phyloP scores from a whole-genome alignment of 306 rosid species.

The Hylodesmum podocarpum region DNA sequence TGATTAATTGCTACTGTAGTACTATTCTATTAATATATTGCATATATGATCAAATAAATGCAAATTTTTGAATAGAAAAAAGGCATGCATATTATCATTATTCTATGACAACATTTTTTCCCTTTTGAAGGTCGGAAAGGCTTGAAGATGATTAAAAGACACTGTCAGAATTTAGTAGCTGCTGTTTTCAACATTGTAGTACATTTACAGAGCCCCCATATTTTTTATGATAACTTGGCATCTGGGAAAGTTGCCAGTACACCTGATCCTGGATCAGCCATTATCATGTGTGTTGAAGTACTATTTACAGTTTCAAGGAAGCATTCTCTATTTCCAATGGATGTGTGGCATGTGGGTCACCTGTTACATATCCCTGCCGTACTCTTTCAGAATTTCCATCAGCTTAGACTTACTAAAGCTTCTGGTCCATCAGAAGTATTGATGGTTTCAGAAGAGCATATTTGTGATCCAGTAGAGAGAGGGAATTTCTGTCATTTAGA shows the following conservation, averaged over 20 bases:
- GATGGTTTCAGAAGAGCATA: slow-evolving; percentile 34
- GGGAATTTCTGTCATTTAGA: slow-evolving; percentile 41
- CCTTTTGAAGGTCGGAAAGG: slow-evolving; percentile 62
- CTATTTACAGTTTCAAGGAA: slow-evolving; percentile 73
- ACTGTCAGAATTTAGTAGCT: slow-evolving; percentile 63
- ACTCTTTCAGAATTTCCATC: slow-evolving; percentile 69
- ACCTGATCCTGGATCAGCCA: slow-evolving; percentile 87
- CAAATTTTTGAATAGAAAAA: slow-evolving; percentile 13
- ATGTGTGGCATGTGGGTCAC: slow-evolving; percentile 70
- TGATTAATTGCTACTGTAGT: slow-evolving; percentile 16
- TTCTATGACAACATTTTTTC: slow-evolving; percentile 21
- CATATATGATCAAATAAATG: neutral
- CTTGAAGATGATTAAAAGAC: slow-evolving; percentile 74
- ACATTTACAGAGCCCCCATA: slow-evolving; percentile 68
- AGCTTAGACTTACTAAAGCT: slow-evolving; percentile 50
- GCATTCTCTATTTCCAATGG: slow-evolving; percentile 63
- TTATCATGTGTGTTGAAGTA: slow-evolving; percentile 92
- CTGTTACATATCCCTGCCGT: slow-evolving; percentile 72
- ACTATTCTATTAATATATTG: slow-evolving; percentile 20
- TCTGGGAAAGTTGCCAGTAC: slow-evolving; percentile 32
- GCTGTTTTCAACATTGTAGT: slow-evolving; percentile 67
- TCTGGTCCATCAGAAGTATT: slow-evolving; percentile 39
- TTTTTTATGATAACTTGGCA: slow-evolving; percentile 51
- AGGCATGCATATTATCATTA: slow-evolving; percentile 9
- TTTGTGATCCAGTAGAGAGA: slow-evolving; percentile 42